These are phyloP conservation scores for Eutrema yunnanense DNA, from an alignment of 345 rosid genomes.

Conservation along the genomic window DNA sequence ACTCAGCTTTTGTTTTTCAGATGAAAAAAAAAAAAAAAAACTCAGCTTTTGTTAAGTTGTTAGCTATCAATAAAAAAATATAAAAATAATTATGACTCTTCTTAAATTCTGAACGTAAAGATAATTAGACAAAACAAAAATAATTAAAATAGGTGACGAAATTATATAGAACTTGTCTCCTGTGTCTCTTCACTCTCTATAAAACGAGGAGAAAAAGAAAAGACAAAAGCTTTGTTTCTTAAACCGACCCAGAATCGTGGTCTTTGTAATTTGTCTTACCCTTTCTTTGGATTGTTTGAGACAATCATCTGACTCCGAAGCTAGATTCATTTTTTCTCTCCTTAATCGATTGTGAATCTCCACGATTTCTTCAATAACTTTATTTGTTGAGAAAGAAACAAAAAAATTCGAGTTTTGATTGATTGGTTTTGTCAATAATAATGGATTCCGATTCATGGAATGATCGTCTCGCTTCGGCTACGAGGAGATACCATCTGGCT, in stretches of 20 bases:
- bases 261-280: constrained; percentile 10
- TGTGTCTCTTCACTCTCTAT: no score
- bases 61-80: no score
- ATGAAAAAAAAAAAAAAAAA: no score
- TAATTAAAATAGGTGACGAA: no score
- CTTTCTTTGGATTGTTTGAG: constrained; percentile 7
- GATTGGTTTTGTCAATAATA: constrained; percentile 3
- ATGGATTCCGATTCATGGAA: constrained; percentile 97
- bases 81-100: no score
- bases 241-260: constrained; percentile 19
- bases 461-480: constrained; percentile 67
- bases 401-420: neutral
- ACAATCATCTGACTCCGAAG: neutral
- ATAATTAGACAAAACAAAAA: no score
- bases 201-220: neutral
- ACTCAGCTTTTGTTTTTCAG: no score
- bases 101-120: no score
- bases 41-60: no score
- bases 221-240: neutral
- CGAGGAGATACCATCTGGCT: constrained; percentile 71
- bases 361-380: neutral
- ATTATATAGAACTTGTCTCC: no score
- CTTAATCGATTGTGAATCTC: neutral
- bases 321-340: neutral
- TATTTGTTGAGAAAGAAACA: neutral